phyloP scores from a whole-genome alignment of 495 filamentous ascomycete genomes.

The Hypoxylon rickii region DNA sequence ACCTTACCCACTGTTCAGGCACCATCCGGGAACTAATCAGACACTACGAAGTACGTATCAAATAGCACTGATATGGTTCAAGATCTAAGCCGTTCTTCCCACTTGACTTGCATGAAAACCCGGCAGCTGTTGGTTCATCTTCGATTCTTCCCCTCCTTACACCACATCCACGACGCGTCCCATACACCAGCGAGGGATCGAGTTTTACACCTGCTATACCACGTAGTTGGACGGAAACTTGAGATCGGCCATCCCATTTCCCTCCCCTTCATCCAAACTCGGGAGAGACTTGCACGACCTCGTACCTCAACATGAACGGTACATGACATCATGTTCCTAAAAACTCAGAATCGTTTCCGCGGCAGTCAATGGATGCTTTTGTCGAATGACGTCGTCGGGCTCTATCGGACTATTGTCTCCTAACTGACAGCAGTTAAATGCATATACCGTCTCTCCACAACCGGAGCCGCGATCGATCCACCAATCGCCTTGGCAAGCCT shows the following conservation, averaged over 20 bases:
- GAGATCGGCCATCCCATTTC: background rate
- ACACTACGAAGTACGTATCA: no score
- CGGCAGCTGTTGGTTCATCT: constrained; percentile 16
- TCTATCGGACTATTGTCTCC: constrained; percentile 1
- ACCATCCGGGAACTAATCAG: constrained; percentile 5
- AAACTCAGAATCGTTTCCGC: constrained; percentile 3
- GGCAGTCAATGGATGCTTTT: background rate
- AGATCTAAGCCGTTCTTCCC: no score
- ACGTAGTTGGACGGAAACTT: background rate
- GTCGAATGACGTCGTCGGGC: constrained; percentile 12
- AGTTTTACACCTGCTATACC: background rate
- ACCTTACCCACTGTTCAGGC: constrained; percentile 8
- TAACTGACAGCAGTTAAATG: constrained; percentile 16
- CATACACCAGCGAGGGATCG: no score
- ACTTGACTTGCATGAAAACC: constrained; percentile 2
- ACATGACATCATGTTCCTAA: no score
- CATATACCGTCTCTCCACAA: constrained; percentile 4
- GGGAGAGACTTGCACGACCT: no score
- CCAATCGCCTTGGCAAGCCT: constrained; percentile 1
- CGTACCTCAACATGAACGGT: no score
- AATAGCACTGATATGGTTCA: no score
- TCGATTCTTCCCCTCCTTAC: constrained; percentile 8
- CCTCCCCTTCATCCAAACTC: no score
- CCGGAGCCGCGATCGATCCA: constrained; percentile 14
- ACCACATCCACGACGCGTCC: no score